phyloP scores from a whole-genome alignment of 257 asterid genomes.

The Penstemon newberryi region DNA sequence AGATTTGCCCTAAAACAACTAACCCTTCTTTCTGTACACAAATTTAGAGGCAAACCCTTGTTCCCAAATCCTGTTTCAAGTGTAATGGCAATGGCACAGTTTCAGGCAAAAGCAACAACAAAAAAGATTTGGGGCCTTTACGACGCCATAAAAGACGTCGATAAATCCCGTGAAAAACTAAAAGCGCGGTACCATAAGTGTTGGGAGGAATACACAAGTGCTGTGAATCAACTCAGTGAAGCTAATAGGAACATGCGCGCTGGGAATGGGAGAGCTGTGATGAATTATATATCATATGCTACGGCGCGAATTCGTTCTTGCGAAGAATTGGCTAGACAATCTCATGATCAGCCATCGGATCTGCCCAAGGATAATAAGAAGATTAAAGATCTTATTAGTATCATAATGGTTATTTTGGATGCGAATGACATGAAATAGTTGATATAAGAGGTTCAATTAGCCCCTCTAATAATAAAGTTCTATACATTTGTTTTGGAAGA shows the following conservation, averaged over 20 bases:
- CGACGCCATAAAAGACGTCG: background rate
- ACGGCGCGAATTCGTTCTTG: background rate
- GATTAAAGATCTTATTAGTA: background rate
- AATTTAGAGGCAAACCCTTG: conserved; percentile 13
- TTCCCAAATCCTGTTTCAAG: background rate
- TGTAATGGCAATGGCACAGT: background rate
- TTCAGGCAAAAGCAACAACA: background rate
- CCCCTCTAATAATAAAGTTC: too few relatives aligned
- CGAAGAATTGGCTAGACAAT: background rate
- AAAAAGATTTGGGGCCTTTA: conserved; percentile 1
- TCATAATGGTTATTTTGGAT: background rate
- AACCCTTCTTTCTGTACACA: conserved; percentile 5
- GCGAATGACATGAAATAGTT: too few relatives aligned
- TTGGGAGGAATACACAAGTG: background rate
- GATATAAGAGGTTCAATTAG: too few relatives aligned
- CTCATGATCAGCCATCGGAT: background rate
- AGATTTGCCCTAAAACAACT: background rate
- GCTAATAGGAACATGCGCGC: background rate
- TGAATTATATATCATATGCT: background rate
- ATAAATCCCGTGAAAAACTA: background rate
- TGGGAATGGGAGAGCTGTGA: background rate
- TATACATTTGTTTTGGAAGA: too few relatives aligned
- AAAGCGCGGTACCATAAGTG: conserved; percentile 10
- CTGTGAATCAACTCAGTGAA: background rate
- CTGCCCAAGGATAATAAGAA: background rate